phyloP scores from a whole-genome alignment of 768 basidiomycete genomes.

The Lactifluus hygrophoroides region DNA sequence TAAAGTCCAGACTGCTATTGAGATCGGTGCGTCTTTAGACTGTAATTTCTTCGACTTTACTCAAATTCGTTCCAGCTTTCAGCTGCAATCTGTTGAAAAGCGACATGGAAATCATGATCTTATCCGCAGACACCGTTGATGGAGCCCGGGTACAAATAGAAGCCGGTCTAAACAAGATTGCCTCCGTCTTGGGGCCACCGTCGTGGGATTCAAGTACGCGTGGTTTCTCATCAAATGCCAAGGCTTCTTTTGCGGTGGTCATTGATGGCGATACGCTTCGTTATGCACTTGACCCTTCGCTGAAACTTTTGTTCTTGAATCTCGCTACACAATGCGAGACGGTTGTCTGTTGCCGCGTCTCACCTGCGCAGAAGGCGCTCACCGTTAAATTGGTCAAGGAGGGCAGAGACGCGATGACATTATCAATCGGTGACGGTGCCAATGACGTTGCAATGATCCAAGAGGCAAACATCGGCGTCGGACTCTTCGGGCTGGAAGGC shows the following conservation, averaged over 20 bases:
- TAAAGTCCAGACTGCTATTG: slow-evolving; percentile 96
- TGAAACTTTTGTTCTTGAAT: slow-evolving; percentile 84
- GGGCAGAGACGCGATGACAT: slow-evolving; percentile 89
- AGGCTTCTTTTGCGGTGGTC: slow-evolving; percentile 84
- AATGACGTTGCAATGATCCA: slow-evolving; percentile 99
- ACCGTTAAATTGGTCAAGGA: slow-evolving; percentile 95
- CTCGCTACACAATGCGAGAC: slow-evolving; percentile 95
- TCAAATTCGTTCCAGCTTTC: slow-evolving; percentile 41
- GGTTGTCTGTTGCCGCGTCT: slow-evolving; percentile 96
- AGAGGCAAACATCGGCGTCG: slow-evolving; percentile 96
- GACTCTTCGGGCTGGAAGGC: slow-evolving; percentile 87
- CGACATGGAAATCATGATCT: slow-evolving; percentile 96
- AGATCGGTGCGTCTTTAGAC: slow-evolving; percentile 51
- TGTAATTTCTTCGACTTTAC: background rate
- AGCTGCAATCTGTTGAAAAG: slow-evolving; percentile 90
- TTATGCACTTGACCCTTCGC: slow-evolving; percentile 63
- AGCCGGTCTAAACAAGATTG: slow-evolving; percentile 89
- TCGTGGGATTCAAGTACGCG: slow-evolving; percentile 50
- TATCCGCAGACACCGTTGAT: slow-evolving; percentile 74
- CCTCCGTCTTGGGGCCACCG: slow-evolving; percentile 74
- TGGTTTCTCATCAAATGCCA: slow-evolving; percentile 55
- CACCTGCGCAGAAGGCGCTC: slow-evolving; percentile 95
- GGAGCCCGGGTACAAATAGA: slow-evolving; percentile 81
- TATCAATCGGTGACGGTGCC: slow-evolving; percentile 94
- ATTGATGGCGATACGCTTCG: slow-evolving; percentile 92